Conservation (phyloP, 495 filamentous ascomycete genomes). For the Oidiodendron maius region DNA sequence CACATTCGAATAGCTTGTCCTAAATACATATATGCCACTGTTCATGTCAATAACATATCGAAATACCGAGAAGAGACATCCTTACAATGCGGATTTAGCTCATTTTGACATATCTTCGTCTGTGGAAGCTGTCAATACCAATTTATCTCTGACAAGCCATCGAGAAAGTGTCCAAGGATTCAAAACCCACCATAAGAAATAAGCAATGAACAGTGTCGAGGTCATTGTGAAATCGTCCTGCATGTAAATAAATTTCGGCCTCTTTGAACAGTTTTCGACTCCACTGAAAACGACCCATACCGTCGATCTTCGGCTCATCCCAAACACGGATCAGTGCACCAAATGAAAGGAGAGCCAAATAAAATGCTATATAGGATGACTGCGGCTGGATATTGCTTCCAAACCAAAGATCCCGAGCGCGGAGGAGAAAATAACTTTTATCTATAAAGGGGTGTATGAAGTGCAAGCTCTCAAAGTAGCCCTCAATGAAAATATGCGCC, state of each 20-base stretch:
- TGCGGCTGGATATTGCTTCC: background rate
- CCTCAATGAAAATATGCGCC: background rate
- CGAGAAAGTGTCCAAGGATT: background rate
- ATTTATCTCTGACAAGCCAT: too few relatives aligned
- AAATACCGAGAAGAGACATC: background rate
- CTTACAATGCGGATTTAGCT: conserved; percentile 1
- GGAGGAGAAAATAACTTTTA: background rate
- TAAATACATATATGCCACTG: conserved; percentile 1
- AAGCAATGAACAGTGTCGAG: background rate
- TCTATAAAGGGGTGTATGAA: background rate
- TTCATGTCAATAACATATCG: background rate
- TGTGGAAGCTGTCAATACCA: background rate
- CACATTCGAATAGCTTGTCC: background rate
- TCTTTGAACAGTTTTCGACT: conserved; percentile 1
- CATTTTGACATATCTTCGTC: background rate
- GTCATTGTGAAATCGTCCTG: background rate
- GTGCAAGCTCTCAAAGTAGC: background rate
- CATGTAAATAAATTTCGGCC: background rate
- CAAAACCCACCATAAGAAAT: background rate
- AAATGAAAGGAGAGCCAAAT: background rate
- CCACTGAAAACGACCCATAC: background rate
- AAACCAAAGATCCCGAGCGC: background rate
- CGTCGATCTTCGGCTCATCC: background rate
- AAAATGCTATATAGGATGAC: background rate
- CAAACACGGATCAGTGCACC: background rate